Conservation (phyloP, 805 yeast species). For the Kodamaea neixiangensis region DNA sequence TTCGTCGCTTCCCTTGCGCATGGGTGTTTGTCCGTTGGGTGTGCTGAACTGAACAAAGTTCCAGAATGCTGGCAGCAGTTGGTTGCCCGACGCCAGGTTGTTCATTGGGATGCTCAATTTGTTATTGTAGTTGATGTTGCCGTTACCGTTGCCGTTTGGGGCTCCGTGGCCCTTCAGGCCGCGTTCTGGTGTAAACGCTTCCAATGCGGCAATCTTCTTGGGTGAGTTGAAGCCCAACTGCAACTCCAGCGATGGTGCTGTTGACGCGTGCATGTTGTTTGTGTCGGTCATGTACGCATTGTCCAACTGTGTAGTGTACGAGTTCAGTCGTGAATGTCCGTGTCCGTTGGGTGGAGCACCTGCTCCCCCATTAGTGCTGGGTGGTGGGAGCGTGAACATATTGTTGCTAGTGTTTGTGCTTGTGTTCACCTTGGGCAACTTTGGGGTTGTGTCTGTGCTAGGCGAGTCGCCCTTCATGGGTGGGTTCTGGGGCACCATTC, state of each 20-base stretch:
- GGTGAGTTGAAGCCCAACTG: slow-evolving; percentile 44
- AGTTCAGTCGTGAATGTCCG: slow-evolving; percentile 32
- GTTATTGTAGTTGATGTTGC: slow-evolving; percentile 15
- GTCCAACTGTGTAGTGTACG: slow-evolving; percentile 16
- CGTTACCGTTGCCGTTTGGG: slow-evolving; percentile 15
- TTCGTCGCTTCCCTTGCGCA: slow-evolving; percentile 40
- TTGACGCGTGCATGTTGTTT: slow-evolving; percentile 13
- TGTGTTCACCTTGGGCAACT: slow-evolving; percentile 29
- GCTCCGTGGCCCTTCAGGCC: slow-evolving; percentile 29
- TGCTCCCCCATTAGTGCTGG: slow-evolving; percentile 15
- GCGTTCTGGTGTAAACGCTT: slow-evolving; percentile 47
- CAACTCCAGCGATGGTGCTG: slow-evolving; percentile 32
- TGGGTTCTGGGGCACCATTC: neutral
- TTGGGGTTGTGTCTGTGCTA: slow-evolving; percentile 30
- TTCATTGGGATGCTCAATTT: slow-evolving; percentile 12
- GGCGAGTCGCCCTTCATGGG: slow-evolving; percentile 23
- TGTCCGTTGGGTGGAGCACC: slow-evolving; percentile 17
- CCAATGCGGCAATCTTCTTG: slow-evolving; percentile 42
- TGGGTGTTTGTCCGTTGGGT: slow-evolving; percentile 46
- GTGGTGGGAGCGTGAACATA: slow-evolving; percentile 37
- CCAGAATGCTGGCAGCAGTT: slow-evolving; percentile 91
- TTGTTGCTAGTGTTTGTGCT: slow-evolving; percentile 16
- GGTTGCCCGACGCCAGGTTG: slow-evolving; percentile 32
- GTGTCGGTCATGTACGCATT: slow-evolving; percentile 10
- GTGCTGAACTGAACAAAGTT: slow-evolving; percentile 77